phyloP scores from a whole-genome alignment of 164 flowering plant species.

The Magnolia kwangsiensis region DNA sequence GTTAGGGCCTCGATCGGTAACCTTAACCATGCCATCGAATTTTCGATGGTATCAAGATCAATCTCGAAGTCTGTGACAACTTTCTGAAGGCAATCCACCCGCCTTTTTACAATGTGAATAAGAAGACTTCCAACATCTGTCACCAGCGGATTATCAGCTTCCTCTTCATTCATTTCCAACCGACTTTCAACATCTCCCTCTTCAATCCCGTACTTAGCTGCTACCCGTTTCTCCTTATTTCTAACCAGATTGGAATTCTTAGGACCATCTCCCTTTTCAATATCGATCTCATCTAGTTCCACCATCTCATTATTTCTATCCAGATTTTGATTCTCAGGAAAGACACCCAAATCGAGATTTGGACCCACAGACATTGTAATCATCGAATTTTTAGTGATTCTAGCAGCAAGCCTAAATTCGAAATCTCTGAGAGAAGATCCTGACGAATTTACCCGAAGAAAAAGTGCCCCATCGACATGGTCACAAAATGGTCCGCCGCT shows the following conservation, averaged over 20 bases:
- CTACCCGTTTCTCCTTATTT: no score
- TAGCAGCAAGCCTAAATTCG: slow-evolving; percentile 80
- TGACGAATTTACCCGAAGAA: no score
- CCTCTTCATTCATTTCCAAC: slow-evolving; percentile 97
- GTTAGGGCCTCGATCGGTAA: no score
- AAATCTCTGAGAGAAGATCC: no score
- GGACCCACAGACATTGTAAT: slow-evolving; percentile 93
- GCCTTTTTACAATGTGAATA: slow-evolving; percentile 84
- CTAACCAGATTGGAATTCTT: no score
- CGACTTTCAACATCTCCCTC: slow-evolving; percentile 84
- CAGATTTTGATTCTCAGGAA: slow-evolving; percentile 56
- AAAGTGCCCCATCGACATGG: no score
- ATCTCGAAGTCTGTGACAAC: slow-evolving; percentile 75
- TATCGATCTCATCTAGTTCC: no score
- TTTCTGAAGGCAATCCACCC: slow-evolving; percentile 38
- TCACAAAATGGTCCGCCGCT: no score
- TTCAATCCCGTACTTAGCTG: no score
- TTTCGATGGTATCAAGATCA: slow-evolving; percentile 81
- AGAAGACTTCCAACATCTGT: slow-evolving; percentile 71
- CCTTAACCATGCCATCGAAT: no score
- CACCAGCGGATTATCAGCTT: slow-evolving; percentile 97
- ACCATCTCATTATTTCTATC: slow-evolving; percentile 35
- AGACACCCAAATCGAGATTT: slow-evolving; percentile 89
- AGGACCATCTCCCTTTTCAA: no score
- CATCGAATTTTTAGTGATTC: slow-evolving; percentile 79